These are phyloP conservation scores for Tulasnella sp. DNA, from an alignment of 768 basidiomycete genomes.

Conservation along the genomic window DNA sequence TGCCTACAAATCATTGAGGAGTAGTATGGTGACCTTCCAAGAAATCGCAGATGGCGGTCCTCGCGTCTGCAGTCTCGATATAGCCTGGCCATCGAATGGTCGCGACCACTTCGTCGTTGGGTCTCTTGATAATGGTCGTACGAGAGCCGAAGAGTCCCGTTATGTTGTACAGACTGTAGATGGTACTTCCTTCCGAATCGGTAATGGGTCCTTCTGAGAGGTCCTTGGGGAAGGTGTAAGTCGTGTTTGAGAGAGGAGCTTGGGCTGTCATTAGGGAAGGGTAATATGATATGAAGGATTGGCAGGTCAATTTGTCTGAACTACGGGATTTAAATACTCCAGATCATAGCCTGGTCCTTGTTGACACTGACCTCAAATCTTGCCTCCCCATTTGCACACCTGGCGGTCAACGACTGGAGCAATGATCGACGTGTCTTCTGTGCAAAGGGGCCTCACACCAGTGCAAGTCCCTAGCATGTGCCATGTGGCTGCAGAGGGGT, in stretches of 20 bases:
- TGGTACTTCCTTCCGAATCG: neutral
- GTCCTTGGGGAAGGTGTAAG: neutral
- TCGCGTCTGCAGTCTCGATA: neutral
- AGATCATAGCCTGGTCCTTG: neutral
- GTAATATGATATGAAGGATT: neutral
- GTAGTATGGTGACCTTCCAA: neutral
- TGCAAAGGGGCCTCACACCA: no score
- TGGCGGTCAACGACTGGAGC: no score
- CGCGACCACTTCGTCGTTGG: neutral
- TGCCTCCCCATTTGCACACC: no score
- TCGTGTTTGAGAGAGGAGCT: neutral
- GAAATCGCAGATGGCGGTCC: neutral
- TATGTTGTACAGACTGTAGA: neutral
- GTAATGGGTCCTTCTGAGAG: neutral
- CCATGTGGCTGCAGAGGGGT: no score
- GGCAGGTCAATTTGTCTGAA: neutral
- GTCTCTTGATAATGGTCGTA: neutral
- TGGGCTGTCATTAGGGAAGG: neutral
- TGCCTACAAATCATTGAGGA: neutral
- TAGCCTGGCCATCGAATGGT: neutral
- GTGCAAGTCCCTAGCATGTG: no score
- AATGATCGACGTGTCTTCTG: no score
- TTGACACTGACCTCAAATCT: neutral
- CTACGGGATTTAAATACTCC: neutral
- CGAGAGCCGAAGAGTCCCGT: neutral